Conservation (phyloP, 306 rosid species). For the Canavalia gladiata region DNA sequence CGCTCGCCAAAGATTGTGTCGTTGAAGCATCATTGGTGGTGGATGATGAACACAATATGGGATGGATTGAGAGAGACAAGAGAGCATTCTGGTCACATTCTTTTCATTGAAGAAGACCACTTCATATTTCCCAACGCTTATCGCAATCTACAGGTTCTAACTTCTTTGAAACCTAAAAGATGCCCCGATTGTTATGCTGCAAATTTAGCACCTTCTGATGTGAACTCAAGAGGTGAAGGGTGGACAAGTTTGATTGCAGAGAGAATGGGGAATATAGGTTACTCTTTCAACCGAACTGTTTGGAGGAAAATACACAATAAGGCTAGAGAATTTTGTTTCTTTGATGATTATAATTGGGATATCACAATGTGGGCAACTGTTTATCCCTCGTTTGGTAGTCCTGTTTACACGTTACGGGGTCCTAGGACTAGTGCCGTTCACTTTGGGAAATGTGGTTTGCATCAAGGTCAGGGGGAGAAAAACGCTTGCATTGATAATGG, state of each 20-base stretch:
- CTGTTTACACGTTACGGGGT: constrained; percentile 87
- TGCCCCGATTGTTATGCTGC: constrained; percentile 94
- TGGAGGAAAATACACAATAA: constrained; percentile 92
- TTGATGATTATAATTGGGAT: constrained; percentile 98
- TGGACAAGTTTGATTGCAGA: constrained; percentile 76
- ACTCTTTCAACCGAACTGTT: constrained; percentile 80
- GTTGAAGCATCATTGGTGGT: constrained; percentile 99
- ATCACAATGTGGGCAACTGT: constrained; percentile 99
- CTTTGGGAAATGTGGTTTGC: constrained; percentile 96
- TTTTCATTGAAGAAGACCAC: constrained; percentile 96
- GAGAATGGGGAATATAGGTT: constrained; percentile 97
- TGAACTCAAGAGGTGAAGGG: constrained; percentile 89
- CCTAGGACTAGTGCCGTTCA: constrained; percentile 92
- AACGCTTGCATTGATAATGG: constrained; percentile 84
- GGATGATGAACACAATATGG: constrained; percentile 99
- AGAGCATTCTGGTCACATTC: constrained; percentile 72
- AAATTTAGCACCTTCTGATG: constrained; percentile 96
- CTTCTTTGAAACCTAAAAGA: constrained; percentile 68
- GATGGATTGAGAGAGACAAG: constrained; percentile 86
- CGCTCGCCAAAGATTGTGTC: constrained; percentile 89
- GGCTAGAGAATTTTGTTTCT: constrained; percentile 79
- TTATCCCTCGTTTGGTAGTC: constrained; percentile 90
- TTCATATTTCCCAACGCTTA: constrained; percentile 89
- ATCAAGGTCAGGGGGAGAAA: constrained; percentile 89
- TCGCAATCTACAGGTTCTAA: constrained; percentile 78